Percentiles rank a stretch among this genome's conserved stretches.
Evolutionary conservation across 176 grass and related monocot genomes (phyloP).

Genomic region (Carex pumila): DNA sequence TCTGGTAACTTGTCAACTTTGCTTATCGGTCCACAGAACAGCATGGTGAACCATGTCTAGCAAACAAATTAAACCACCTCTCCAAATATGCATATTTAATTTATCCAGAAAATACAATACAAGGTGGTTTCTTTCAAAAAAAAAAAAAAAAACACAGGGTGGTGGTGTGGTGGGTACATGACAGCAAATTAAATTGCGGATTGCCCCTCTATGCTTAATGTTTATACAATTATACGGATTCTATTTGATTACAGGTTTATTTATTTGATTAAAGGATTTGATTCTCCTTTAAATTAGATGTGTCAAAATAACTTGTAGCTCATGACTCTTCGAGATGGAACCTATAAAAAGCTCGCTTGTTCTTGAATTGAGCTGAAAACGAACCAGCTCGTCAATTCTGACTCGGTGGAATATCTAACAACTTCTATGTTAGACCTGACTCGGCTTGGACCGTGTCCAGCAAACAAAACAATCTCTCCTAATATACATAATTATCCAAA

Average conservation of each 20-base stretch:
- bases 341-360: too few species aligned
- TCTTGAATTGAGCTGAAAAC: too few species aligned
- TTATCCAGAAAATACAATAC: not conserved
- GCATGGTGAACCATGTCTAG: not conserved
- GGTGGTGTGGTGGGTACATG: slow-evolving; percentile 11
- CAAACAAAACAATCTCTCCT: not conserved
- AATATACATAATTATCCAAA: not conserved
- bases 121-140: slow-evolving; percentile 18
- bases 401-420: too few species aligned
- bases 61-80: not conserved
- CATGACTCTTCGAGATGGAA: too few species aligned
- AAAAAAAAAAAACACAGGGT: not conserved
- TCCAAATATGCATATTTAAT: not conserved
- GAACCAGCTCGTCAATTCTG: too few species aligned
- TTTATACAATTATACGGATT: not conserved
- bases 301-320: too few species aligned
- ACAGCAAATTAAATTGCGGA: slow-evolving; percentile 20
- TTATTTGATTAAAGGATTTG: not conserved
- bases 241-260: not conserved
- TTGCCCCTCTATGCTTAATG: not conserved
- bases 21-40: not conserved
- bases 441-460: not conserved
- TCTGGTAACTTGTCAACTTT: not conserved
- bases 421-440: too few species aligned
- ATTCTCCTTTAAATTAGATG: not conserved